These are phyloP conservation scores for Fusarium xyrophilum DNA, from an alignment of 2,329 filamentous ascomycete species.

Conservation along the genomic window DNA sequence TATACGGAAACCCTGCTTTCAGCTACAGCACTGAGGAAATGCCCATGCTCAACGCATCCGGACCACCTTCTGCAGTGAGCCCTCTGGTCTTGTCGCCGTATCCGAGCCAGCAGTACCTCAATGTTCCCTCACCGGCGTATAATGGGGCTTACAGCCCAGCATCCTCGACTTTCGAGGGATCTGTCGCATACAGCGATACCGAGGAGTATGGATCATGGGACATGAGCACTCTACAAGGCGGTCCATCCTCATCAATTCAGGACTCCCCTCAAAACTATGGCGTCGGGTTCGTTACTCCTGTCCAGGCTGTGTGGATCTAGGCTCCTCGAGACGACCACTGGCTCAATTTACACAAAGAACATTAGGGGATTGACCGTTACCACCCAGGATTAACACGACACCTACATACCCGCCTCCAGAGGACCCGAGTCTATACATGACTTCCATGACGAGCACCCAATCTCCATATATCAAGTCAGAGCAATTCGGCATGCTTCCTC, in stretches of 20 bases:
- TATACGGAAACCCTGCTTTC: constrained; percentile 65
- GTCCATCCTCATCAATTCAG: constrained; percentile 56
- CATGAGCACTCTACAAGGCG: constrained; percentile 52
- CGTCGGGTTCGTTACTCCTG: constrained; percentile 68
- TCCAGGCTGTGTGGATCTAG: constrained; percentile 68
- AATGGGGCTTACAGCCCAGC: constrained; percentile 66
- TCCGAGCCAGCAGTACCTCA: constrained; percentile 63
- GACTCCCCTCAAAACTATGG: constrained; percentile 52
- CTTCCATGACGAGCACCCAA: constrained; percentile 49
- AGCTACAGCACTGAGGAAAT: constrained; percentile 70
- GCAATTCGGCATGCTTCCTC: constrained; percentile 53
- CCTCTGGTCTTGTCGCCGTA: constrained; percentile 64
- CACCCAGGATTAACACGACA: constrained; percentile 60
- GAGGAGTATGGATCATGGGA: constrained; percentile 63
- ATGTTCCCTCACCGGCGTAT: constrained; percentile 68
- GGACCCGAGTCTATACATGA: constrained; percentile 48
- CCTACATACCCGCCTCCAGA: constrained; percentile 55
- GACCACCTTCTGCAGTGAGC: constrained; percentile 56
- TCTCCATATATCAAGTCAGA: constrained; percentile 56
- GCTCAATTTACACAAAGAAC: constrained; percentile 49
- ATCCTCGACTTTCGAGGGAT: constrained; percentile 68
- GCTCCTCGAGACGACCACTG: constrained; percentile 49
- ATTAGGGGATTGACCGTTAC: constrained; percentile 62
- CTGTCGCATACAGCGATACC: constrained; percentile 67
- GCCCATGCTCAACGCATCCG: constrained; percentile 58